phyloP scores from a whole-genome alignment of 106 monocot species.

The Dendrobium officinale region DNA sequence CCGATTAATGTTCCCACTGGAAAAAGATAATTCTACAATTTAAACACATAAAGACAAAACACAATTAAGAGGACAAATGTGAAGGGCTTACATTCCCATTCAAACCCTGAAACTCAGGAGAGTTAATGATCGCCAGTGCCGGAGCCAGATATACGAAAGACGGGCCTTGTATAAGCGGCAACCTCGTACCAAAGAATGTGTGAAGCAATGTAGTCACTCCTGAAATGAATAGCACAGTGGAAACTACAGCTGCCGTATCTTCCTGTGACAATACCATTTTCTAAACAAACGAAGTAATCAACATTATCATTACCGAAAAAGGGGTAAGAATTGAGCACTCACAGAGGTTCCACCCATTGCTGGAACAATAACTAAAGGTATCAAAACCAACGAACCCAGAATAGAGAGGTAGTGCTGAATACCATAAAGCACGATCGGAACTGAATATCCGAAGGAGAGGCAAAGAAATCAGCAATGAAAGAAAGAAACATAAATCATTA shows the following conservation, averaged over 20 bases:
- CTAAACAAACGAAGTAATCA: background rate
- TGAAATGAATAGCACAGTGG: conserved; percentile 76
- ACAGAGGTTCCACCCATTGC: conserved; percentile 88
- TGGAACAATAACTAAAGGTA: conserved; percentile 87
- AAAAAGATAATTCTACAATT: background rate
- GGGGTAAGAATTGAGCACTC: conserved; percentile 9
- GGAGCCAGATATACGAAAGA: conserved; percentile 95
- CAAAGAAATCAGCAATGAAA: background rate
- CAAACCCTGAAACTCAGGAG: conserved; percentile 60
- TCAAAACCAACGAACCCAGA: conserved; percentile 75
- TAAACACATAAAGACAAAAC: background rate
- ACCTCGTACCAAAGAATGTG: conserved; percentile 74
- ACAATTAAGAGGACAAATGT: background rate
- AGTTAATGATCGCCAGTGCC: conserved; percentile 74
- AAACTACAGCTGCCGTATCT: conserved; percentile 78
- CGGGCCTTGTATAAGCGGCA: conserved; percentile 86
- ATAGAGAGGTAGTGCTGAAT: conserved; percentile 87
- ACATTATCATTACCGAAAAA: background rate
- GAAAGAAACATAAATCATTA: conserved; percentile 1
- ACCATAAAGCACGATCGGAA: conserved; percentile 69
- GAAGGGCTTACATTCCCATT: conserved; percentile 62
- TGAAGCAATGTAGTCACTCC: conserved; percentile 89
- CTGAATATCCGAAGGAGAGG: conserved; percentile 22
- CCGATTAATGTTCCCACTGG: background rate
- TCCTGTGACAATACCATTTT: conserved; percentile 37